A percentile compares a stretch with the other conserved stretches of the same genome.
phyloP scores from a whole-genome alignment of 768 basidiomycete species.

The Naematelia encephala region DNA sequence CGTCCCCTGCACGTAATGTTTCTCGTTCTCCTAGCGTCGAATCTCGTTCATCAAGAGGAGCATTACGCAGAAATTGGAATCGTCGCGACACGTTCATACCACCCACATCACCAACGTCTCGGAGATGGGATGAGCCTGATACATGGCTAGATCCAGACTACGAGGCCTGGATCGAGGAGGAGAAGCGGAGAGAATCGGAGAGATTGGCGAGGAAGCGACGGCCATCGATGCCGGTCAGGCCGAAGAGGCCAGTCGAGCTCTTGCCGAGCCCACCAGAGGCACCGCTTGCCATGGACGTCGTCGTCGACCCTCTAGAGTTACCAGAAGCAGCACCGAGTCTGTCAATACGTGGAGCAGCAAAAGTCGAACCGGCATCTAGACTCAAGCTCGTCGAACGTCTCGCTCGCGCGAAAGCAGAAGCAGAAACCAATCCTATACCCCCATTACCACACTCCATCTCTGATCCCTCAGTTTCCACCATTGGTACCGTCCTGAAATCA shows the following conservation, averaged over 20 bases:
- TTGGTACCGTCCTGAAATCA: neutral
- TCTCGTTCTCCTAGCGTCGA: slow-evolving; percentile 6
- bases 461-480: slow-evolving; percentile 6
- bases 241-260: slow-evolving; percentile 13
- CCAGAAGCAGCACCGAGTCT: slow-evolving; percentile 22
- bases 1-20: slow-evolving; percentile 7
- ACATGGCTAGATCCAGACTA: slow-evolving; percentile 42
- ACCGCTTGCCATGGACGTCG: slow-evolving; percentile 4
- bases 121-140: slow-evolving; percentile 34
- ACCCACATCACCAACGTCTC: slow-evolving; percentile 18
- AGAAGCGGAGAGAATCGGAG: slow-evolving; percentile 18
- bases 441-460: slow-evolving; percentile 13
- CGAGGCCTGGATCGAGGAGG: slow-evolving; percentile 27
- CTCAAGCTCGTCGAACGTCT: slow-evolving; percentile 24
- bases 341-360: slow-evolving; percentile 26
- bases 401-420: slow-evolving; percentile 33
- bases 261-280: slow-evolving; percentile 24
- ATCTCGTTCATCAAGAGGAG: neutral
- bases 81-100: slow-evolving; percentile 36
- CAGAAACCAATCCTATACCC: neutral
- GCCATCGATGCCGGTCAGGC: neutral
- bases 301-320: slow-evolving; percentile 25
- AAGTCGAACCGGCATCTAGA: neutral
- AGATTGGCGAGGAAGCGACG: slow-evolving; percentile 15
- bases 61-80: slow-evolving; percentile 19